These are phyloP conservation scores for Madurella fahalii DNA, from an alignment of 2,329 filamentous ascomycete genomes.

Conservation along the genomic window DNA sequence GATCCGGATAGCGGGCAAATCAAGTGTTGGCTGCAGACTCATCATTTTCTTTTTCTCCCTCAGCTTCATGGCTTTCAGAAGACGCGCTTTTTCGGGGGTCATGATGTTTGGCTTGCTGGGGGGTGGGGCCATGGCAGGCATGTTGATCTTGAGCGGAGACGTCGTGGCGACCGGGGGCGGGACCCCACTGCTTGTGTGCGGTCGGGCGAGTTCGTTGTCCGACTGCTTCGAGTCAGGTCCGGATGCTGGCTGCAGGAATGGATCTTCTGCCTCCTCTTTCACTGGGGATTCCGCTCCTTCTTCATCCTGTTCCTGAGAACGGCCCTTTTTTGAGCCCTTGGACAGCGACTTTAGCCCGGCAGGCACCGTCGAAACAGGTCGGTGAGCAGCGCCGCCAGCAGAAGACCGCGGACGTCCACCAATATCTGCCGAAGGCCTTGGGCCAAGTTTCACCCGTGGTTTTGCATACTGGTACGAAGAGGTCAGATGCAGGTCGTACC, in stretches of 20 bases:
- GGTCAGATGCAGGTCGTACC: constrained; percentile 48
- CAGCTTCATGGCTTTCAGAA: constrained; percentile 92
- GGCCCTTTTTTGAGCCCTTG: constrained; percentile 53
- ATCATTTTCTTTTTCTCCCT: constrained; percentile 70
- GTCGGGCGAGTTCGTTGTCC: constrained; percentile 29
- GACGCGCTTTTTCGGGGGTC: constrained; percentile 81
- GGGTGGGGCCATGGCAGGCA: constrained; percentile 37
- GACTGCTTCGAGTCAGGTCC: constrained; percentile 30
- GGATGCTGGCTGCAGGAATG: constrained; percentile 35
- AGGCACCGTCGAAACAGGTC: constrained; percentile 75
- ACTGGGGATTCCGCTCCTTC: constrained; percentile 31
- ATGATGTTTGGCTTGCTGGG: constrained; percentile 50
- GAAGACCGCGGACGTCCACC: constrained; percentile 58
- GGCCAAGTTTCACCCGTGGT: constrained; percentile 84
- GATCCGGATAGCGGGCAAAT: constrained; percentile 27
- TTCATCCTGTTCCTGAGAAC: constrained; percentile 33
- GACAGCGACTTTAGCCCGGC: constrained; percentile 70
- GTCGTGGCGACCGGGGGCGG: constrained; percentile 44
- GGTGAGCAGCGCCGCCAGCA: constrained; percentile 54
- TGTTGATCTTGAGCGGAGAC: constrained; percentile 38
- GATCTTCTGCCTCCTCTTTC: constrained; percentile 37
- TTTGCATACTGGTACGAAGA: constrained; percentile 53
- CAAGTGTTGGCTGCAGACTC: constrained; percentile 30
- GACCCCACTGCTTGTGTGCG: constrained; percentile 35
- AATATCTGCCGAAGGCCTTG: constrained; percentile 70